Base-by-base conservation (phyloP, 371 early-diverging fungal species). In the Mucor plumbeus region DNA sequence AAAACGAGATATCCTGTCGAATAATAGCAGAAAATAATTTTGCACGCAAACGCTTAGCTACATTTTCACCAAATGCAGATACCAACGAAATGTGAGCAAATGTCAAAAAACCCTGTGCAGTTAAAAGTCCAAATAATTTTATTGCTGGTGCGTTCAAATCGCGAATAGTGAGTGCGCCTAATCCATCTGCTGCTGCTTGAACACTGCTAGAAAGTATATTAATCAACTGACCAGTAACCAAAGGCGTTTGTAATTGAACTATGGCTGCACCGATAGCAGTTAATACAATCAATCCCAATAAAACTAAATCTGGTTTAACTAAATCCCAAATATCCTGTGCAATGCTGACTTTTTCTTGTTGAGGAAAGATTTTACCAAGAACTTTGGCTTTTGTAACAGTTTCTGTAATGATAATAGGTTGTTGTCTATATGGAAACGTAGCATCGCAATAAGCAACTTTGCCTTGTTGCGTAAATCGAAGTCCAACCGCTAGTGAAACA, bases 81-180 rank as follows among this genome's bases (percentile, higher is more conserved):
- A 93, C 93, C 53, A 94, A 80, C 14, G 89, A 69, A 34, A 93
- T 91, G 72, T 94, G 91, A 5, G 85, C 78, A 72, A 87, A 89
- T 8, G 94, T 92, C 67, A 94, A 76, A 9, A 90, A 61, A 68
- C 88, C 92, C 73, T 91, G 90, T 40, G 82, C 80, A 15, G 82
- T 67, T 17, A 90, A 81, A 26, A 91, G 69, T 8, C 66, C 80
- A 58, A 88, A 72, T 14, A 91, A 72, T 59, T 84, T 83, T 44
- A 83, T 34, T 7, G 90, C 90, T 53, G 87, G 82, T 15, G 47
- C 75, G n/a, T 87, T 82, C 35, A 86, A 74, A 33, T 76, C 79
- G 5, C 74, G 63, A 54, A 84, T 68, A 4, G 79, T 67, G 7
- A 79, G 53, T 0, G 75, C 38, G 1, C 64, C 67, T 8, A 71